Evolutionary conservation across 2,329 filamentous ascomycete species (phyloP).

Genomic region (Fusarium falciforme): DNA sequence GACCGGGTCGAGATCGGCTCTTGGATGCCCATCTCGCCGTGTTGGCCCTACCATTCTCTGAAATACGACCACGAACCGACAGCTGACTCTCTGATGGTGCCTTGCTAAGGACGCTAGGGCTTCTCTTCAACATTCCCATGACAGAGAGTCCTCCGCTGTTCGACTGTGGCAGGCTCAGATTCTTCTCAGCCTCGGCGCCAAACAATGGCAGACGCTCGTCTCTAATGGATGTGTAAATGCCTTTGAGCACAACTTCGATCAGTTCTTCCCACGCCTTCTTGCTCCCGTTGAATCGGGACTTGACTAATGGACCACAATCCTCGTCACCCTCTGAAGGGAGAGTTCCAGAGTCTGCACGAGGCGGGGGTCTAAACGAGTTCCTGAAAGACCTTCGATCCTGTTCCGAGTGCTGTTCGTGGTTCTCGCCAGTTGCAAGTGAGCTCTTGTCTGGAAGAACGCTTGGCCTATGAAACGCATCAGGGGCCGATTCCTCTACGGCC

Average conservation of each 20-base stretch:
- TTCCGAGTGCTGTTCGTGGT: constrained; percentile 50
- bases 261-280: constrained; percentile 88
- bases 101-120: constrained; percentile 92
- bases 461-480: constrained; percentile 72
- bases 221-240: constrained; percentile 90
- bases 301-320: constrained; percentile 81
- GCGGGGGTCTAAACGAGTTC: constrained; percentile 63
- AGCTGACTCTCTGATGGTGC: constrained; percentile 84
- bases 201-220: constrained; percentile 88
- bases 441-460: constrained; percentile 63
- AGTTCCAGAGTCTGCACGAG: constrained; percentile 56
- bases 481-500: constrained; percentile 77
- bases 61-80: constrained; percentile 76
- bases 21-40: constrained; percentile 85
- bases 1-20: constrained; percentile 80
- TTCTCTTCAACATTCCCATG: constrained; percentile 82
- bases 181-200: constrained; percentile 69
- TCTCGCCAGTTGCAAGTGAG: constrained; percentile 48
- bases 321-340: constrained; percentile 51
- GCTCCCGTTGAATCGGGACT: constrained; percentile 78
- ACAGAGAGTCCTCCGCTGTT: constrained; percentile 77
- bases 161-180: constrained; percentile 51
- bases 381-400: constrained; percentile 55
- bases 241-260: constrained; percentile 89
- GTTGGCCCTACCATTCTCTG: constrained; percentile 64